Evolutionary conservation across 352 stramenopile genomes (phyloP).

Genomic region (Albugo laibachii): DNA sequence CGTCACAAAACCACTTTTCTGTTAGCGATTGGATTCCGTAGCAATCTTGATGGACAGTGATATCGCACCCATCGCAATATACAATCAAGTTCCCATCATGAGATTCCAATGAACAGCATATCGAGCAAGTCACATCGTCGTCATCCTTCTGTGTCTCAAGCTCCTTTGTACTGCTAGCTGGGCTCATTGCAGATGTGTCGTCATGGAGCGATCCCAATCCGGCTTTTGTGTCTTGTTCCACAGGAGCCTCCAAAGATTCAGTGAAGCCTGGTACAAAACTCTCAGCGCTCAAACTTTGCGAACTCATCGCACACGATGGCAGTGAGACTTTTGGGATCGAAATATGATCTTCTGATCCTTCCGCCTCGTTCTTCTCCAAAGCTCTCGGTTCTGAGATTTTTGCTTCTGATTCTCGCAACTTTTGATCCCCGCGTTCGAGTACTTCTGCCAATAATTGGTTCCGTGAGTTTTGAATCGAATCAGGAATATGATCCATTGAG

Average conservation of each 20-base stretch:
- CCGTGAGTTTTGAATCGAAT: too few relatives aligned
- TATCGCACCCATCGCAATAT: slow-evolving; percentile 78
- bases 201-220: not conserved
- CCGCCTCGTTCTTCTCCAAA: too few relatives aligned
- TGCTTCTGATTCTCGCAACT: too few relatives aligned
- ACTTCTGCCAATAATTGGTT: too few relatives aligned
- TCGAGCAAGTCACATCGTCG: slow-evolving; percentile 11
- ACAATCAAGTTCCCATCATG: slow-evolving; percentile 81
- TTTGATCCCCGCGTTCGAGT: too few relatives aligned
- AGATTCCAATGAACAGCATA: slow-evolving; percentile 66
- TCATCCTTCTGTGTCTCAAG: not conserved
- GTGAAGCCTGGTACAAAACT: not conserved
- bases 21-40: slow-evolving; percentile 58
- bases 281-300: too few relatives aligned
- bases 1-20: slow-evolving; percentile 73
- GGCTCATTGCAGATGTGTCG: not conserved
- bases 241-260: not conserved
- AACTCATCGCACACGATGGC: too few relatives aligned
- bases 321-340: too few relatives aligned
- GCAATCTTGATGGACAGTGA: slow-evolving; percentile 79
- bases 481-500: too few relatives aligned
- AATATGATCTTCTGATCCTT: too few relatives aligned
- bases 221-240: not conserved
- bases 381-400: too few relatives aligned
- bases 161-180: not conserved